Evolutionary conservation across 495 filamentous ascomycete species (phyloP), one percentile per base, ranked within the genome.

Genomic region (Xylaria acuta): DNA sequence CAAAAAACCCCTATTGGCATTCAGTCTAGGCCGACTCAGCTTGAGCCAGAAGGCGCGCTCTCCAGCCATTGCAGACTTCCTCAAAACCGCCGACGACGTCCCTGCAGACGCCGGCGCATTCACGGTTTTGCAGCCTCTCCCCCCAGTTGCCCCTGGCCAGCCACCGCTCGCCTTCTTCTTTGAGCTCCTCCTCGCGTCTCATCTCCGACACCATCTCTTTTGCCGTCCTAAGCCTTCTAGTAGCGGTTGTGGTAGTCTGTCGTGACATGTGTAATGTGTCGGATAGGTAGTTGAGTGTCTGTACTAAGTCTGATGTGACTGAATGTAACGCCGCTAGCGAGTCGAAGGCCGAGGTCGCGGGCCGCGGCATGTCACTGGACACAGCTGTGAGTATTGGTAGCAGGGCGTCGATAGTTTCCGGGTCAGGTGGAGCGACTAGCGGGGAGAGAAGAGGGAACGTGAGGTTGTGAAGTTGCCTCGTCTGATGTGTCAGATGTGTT

Each of bases 221-320:
- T 1, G 92, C 93, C 41, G 88, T 90, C 65, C 91, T 87, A 40
- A 98, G 83, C 40, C 92, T 84, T 40, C 96, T 86, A 5, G 91
- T 90, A 14, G 96, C 96, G 0, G 90, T 90, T 1, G 90, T 90
- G 1, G 92, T 94, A 0, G 92, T 90, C 78, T 99, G 96, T 4
- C 93, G 89, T n/a, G 90, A 92, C 90, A 98, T 97, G 80, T 98
- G 95, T 27, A 98, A 86, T 0, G 93, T 94, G 79, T 99, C 96
- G n/a, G 92, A 92, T 8, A 99, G 86, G 74, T 92, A 89, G 71
- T 92, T 92, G 56, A 99, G 90, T 2, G 93, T 91, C 67, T 90
- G 86, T 40, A 93, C 89, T 20, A 98, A 87, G 53, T 96, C 93
- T 32, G 90, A 81, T 0, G 94, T 97, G 38, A 90, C 83, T n/a